Evolutionary conservation across 805 yeast species (phyloP), one percentile per base, ranked within the genome.

Genomic region (Naumovozyma baii): DNA sequence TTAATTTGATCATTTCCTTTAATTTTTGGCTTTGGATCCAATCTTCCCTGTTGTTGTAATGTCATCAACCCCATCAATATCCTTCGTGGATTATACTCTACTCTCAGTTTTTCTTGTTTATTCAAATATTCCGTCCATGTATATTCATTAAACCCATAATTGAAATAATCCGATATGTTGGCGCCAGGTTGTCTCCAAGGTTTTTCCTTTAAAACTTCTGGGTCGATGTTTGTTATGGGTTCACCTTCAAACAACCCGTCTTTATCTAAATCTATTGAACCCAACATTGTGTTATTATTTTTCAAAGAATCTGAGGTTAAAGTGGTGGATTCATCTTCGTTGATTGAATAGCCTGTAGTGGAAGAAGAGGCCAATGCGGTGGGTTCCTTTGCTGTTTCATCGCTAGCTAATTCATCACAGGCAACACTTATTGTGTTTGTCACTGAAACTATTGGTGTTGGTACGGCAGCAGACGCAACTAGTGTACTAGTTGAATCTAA

Each of bases 131-230:
- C 86, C 39, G 83, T 78, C 99, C 99, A 92, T 13, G 96, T 83
- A 48, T 83, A 74, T 65, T 92, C 99, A 58, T 92, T 95, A 57
- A 92, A 92, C 1, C 98, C 98, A 55, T 78, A 92, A 64, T 92
- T 92, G 70, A 92, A 92, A 62, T 87, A 94, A 61, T 92, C 97
- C 5, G 94, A 74, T 31, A 85, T 65, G 62, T 92, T 96, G 3
- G 95, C 95, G 30, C 97, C 98, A 1, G 97, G 96, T 47, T 83
- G 78, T 57, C 98, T 74, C 99, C 99, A 92, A 7, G 99, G 99
- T 64, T 94, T 94, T 48, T 87, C 95, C 47, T 84, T 86, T 36
- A 88, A 65, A 39, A 79, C 81, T 44, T 82, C 90, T 9, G 90
- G 70, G 44, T 83, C 81, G 10, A 90, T 70, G 48, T 82, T 78